phyloP scores from a whole-genome alignment of 441 rosid species.

The Codiaeum variegatum region DNA sequence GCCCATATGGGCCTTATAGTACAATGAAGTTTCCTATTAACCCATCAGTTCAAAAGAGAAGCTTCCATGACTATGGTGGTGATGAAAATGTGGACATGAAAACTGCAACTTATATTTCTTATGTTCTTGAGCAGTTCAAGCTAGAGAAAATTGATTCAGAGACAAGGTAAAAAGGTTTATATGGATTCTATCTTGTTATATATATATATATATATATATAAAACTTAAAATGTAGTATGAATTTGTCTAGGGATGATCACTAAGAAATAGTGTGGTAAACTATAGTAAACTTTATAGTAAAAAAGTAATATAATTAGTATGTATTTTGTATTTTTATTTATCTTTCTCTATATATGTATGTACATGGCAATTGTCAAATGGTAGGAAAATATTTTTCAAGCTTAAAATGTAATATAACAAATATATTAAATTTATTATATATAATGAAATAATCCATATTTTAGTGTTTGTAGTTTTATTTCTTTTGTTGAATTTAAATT shows the following conservation, averaged over 20 bases:
- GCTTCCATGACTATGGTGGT: constrained; percentile 20
- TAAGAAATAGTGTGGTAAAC: background rate
- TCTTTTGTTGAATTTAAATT: no score
- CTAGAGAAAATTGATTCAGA: constrained; percentile 23
- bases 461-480: no score
- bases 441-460: no score
- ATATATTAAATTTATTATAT: no score
- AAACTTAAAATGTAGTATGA: background rate
- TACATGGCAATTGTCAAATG: no score
- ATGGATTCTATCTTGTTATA: background rate
- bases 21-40: background rate
- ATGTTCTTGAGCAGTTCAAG: constrained; percentile 36
- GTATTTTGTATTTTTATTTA: background rate
- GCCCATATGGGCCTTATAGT: background rate
- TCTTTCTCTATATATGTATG: background rate
- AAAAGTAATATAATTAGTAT: background rate
- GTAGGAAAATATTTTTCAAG: no score
- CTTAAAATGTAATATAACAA: no score
- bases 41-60: constrained; percentile 14
- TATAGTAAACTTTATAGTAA: no score
- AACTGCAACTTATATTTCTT: constrained; percentile 32
- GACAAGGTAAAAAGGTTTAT: background rate
- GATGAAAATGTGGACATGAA: constrained; percentile 42
- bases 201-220: background rate
- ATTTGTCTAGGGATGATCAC: background rate